A percentile compares a stretch with the other conserved stretches of the same genome.
These are phyloP conservation scores for Clonostachys chloroleuca DNA, from an alignment of 2,329 filamentous ascomycete species.

Conservation along the genomic window DNA sequence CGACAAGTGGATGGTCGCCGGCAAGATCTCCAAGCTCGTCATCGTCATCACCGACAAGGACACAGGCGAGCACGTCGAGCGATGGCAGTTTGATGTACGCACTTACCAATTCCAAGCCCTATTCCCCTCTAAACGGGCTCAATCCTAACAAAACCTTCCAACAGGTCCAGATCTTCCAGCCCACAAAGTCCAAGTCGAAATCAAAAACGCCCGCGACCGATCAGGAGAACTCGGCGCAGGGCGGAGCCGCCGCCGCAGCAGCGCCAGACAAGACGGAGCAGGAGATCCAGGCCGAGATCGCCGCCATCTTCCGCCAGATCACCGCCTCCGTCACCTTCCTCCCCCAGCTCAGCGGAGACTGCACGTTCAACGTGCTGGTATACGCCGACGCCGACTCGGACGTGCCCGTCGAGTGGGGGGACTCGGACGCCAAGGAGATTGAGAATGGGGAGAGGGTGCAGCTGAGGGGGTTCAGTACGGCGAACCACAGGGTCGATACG, in stretches of 20 bases:
- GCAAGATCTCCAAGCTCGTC: slow-evolving; percentile 95
- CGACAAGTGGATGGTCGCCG: slow-evolving; percentile 94
- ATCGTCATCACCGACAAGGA: slow-evolving; percentile 97
- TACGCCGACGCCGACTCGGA: slow-evolving; percentile 97
- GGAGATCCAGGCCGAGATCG: slow-evolving; percentile 94
- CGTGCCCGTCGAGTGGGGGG: slow-evolving; percentile 96
- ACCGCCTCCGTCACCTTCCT: slow-evolving; percentile 96
- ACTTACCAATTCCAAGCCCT: not conserved
- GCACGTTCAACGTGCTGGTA: slow-evolving; percentile 97
- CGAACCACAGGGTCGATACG: slow-evolving; percentile 89
- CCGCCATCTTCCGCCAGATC: slow-evolving; percentile 95
- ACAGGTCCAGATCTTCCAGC: slow-evolving; percentile 32
- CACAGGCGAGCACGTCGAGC: slow-evolving; percentile 90
- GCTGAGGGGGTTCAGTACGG: slow-evolving; percentile 92
- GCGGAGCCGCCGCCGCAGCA: slow-evolving; percentile 8
- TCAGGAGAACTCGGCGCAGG: slow-evolving; percentile 64
- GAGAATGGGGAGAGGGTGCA: slow-evolving; percentile 92
- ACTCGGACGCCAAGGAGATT: slow-evolving; percentile 97
- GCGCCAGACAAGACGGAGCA: slow-evolving; percentile 77
- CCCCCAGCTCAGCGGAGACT: slow-evolving; percentile 82
- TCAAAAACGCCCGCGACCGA: slow-evolving; percentile 45
- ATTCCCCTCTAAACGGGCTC: slow-evolving; percentile 4
- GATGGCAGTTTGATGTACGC: slow-evolving; percentile 93
- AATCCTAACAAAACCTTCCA: slow-evolving; percentile 1
- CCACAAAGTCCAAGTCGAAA: slow-evolving; percentile 25